Evolutionary conservation across 768 basidiomycete genomes (phyloP).

Genomic region (Termitomyces sp.): DNA sequence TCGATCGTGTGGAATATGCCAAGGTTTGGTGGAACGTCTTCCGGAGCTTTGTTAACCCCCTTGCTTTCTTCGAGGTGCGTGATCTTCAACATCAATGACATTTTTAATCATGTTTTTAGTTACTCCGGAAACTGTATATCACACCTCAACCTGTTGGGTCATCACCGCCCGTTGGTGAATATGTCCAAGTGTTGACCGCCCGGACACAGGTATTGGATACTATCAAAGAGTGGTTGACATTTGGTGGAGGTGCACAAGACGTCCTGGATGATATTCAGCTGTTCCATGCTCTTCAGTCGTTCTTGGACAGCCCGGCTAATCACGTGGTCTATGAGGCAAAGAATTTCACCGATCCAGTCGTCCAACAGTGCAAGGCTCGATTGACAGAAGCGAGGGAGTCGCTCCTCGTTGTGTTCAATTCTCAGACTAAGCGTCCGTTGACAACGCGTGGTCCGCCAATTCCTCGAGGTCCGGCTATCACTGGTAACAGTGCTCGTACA

Average conservation of each 20-base stretch:
- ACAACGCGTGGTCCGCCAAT: constrained; percentile 14
- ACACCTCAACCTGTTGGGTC: constrained; percentile 42
- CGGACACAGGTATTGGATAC: constrained; percentile 64
- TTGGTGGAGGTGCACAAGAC: constrained; percentile 78
- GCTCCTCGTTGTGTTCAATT: constrained; percentile 42
- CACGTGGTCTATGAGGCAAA: constrained; percentile 43
- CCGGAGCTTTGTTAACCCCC: constrained; percentile 75
- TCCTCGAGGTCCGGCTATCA: constrained; percentile 6
- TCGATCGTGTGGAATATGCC: constrained; percentile 73
- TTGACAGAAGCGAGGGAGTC: constrained; percentile 39
- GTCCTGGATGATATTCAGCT: constrained; percentile 69
- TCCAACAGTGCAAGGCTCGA: constrained; percentile 42
- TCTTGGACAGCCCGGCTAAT: constrained; percentile 54
- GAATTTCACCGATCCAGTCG: constrained; percentile 38
- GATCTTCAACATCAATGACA: not conserved
- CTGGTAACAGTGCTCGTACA: constrained; percentile 22
- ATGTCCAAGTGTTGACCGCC: constrained; percentile 44
- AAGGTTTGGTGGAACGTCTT: constrained; percentile 83
- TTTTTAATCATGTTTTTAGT: constrained; percentile 33
- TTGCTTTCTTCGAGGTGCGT: constrained; percentile 81
- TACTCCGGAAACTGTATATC: constrained; percentile 72
- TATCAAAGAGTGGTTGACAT: constrained; percentile 67
- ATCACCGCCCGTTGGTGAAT: constrained; percentile 38
- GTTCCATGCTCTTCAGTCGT: constrained; percentile 51
- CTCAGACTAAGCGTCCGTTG: constrained; percentile 62